phyloP scores from a whole-genome alignment of 2,329 filamentous ascomycete species.

The Pyrenophora teres region DNA sequence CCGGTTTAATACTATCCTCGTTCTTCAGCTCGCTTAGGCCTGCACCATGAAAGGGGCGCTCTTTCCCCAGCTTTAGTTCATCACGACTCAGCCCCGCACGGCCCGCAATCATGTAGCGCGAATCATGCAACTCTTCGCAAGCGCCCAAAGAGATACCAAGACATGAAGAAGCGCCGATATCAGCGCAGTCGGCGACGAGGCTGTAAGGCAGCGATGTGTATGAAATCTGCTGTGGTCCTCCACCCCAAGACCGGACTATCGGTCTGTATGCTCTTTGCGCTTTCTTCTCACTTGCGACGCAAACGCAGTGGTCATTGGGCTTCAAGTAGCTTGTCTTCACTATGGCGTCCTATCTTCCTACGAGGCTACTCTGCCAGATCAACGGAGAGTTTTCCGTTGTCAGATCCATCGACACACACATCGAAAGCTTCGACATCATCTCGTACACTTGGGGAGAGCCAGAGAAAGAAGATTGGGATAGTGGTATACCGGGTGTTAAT shows the following conservation, averaged over 20 bases:
- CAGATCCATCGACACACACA: neutral
- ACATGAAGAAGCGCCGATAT: neutral
- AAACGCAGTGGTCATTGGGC: neutral
- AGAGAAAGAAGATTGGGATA: neutral
- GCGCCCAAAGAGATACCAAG: neutral
- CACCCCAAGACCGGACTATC: too few relatives aligned
- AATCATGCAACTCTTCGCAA: neutral
- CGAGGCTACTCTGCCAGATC: slow-evolving; percentile 1
- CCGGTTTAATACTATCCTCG: too few relatives aligned
- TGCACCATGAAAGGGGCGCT: neutral
- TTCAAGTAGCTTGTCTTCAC: neutral
- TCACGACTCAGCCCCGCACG: neutral
- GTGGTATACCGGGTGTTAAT: slow-evolving; percentile 1
- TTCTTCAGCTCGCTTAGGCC: neutral
- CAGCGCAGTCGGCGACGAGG: neutral
- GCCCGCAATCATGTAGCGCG: neutral
- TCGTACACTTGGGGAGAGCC: slow-evolving; percentile 4
- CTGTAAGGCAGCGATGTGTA: neutral
- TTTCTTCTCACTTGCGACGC: neutral
- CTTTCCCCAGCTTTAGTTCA: neutral
- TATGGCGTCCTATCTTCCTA: neutral
- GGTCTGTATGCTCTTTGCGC: too few relatives aligned
- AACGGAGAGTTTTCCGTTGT: slow-evolving; percentile 1
- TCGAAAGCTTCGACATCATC: slow-evolving; percentile 5
- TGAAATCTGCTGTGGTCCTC: neutral